Evolutionary conservation across 345 rosid species (phyloP).

Genomic region (Eucalyptus albens): DNA sequence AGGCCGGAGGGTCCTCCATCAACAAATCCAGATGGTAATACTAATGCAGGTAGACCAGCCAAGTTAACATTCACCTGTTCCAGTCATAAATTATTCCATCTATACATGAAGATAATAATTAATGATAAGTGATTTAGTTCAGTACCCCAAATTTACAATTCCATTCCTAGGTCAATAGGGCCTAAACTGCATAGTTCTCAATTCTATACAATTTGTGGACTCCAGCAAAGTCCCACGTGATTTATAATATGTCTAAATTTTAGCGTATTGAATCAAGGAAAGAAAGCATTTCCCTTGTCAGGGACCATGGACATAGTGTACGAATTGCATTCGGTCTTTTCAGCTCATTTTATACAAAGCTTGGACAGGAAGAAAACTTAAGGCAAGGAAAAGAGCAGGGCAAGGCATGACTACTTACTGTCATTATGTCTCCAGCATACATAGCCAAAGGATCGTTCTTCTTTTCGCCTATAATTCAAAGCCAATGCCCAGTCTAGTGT

Average conservation of each 20-base stretch:
- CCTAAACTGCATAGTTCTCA: background rate
- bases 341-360: background rate
- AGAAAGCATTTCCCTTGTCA: background rate
- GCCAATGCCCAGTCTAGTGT: background rate
- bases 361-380: background rate
- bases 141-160: background rate
- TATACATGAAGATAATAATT: background rate
- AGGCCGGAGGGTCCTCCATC: constrained; percentile 60
- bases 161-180: background rate
- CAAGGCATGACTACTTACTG: constrained; percentile 25
- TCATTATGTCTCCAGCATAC: constrained; percentile 96
- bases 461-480: constrained; percentile 57
- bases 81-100: background rate
- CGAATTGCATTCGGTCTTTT: background rate
- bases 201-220: background rate
- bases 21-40: constrained; percentile 85
- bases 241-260: background rate
- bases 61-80: constrained; percentile 86
- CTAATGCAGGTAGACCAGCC: constrained; percentile 86
- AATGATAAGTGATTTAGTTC: background rate
- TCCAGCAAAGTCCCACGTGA: background rate
- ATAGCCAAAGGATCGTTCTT: constrained; percentile 82
- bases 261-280: background rate
- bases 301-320: background rate
- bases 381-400: background rate